Evolutionary conservation across 495 filamentous ascomycete genomes (phyloP).

Genomic region (Hyaloscypha hepaticicola): DNA sequence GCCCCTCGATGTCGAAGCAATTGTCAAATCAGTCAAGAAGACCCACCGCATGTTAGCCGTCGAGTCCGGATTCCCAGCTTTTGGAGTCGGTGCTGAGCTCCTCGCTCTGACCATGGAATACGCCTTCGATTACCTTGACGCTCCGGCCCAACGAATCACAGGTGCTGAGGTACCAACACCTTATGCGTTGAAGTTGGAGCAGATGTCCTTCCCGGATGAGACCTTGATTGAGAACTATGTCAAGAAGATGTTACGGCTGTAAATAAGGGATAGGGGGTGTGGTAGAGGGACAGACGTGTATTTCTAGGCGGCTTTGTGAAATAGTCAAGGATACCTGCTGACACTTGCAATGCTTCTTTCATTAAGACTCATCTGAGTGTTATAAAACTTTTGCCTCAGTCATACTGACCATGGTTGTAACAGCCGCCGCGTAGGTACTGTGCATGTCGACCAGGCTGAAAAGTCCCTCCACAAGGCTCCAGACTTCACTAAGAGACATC

Average conservation of each 20-base stretch:
- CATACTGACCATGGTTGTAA: background rate
- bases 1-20: conserved; percentile 91
- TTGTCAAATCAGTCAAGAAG: conserved; percentile 97
- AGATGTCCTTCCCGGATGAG: conserved; percentile 89
- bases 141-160: conserved; percentile 87
- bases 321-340: conserved; percentile 31
- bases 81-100: conserved; percentile 88
- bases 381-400: background rate
- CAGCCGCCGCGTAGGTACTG: background rate
- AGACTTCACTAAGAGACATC: too few species aligned
- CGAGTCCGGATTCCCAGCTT: conserved; percentile 94
- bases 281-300: conserved; percentile 20
- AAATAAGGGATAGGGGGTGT: conserved; percentile 6
- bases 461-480: background rate
- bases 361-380: background rate
- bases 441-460: background rate
- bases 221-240: conserved; percentile 61
- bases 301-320: conserved; percentile 31
- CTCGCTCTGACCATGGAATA: conserved; percentile 95
- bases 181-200: conserved; percentile 83
- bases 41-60: conserved; percentile 88
- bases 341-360: conserved; percentile 8
- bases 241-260: conserved; percentile 29
- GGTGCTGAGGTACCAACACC: conserved; percentile 96
- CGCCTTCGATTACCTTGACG: conserved; percentile 94